Evolutionary conservation across 371 early-diverging fungal genomes (phyloP), one percentile per base, ranked within the genome.

Genomic region (Gilbertella persicaria): DNA sequence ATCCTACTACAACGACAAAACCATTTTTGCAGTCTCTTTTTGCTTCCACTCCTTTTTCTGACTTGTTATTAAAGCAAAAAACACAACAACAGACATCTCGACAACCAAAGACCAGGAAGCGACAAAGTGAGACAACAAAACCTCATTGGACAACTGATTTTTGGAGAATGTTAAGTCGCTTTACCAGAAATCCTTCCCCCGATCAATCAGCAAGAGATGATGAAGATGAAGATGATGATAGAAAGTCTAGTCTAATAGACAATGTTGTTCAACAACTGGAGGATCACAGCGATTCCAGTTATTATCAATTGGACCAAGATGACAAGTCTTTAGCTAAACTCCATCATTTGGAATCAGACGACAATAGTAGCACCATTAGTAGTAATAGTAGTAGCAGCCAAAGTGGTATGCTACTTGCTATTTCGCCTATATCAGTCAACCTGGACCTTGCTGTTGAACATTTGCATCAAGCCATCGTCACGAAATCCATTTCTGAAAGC

Each of bases 21-120:
- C 68, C 74, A 4, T 73, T 73, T 30, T 55, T 73, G 42, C 66
- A 65, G 17, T 64, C 71, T 6, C 52, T 73, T 7, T 73, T 73
- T 37, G 53, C 63, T 10, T 54, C 64, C 5, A 37, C 67, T 16
- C 52, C 67, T 2, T 64, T 67, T 30, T 54, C 59, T 10, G 40
- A 37, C 5, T 16, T 67, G 19, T 29, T 67, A 6, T 26, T 28
- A 38, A 46, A 46, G 10, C 25, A 37, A 47, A 45, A 45, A 23
- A 37, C 13, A 21, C 45, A 63, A 19, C 42, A 23, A 25, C 26
- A 33, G 13, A 9, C 36, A 38, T 38, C 24, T 10, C 37, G 24
- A 35, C 50, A 45, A 23, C 23, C 19, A 19, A 55, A 29, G 38
- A 36, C 6, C 20, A 47, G 8, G 20, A 16, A 24, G 30, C 30